Evolutionary conservation across 192 early-diverging fungal species (phyloP).

Genomic region (Pilobolus umbonatus): DNA sequence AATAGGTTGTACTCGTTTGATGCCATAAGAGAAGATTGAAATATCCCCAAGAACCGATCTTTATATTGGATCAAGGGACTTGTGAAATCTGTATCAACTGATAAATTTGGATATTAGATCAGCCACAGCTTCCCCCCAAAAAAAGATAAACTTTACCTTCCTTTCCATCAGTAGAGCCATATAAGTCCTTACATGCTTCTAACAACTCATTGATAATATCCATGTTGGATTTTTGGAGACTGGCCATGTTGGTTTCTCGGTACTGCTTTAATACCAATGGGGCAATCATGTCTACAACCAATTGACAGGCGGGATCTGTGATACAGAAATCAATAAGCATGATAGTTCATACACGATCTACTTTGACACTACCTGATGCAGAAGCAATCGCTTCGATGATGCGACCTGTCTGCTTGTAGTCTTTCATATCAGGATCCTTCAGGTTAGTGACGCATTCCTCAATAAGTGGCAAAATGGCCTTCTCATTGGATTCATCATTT

Average conservation of each 20-base stretch:
- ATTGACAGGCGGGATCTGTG: conserved; percentile 56
- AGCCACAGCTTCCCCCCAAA: no score
- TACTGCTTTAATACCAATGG: conserved; percentile 61
- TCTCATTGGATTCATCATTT: conserved; percentile 42
- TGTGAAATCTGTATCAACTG: conserved; percentile 47
- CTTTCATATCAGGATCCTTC: conserved; percentile 61
- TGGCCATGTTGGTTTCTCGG: conserved; percentile 49
- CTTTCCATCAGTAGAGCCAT: conserved; percentile 44
- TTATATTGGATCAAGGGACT: conserved; percentile 70
- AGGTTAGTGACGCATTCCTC: conserved; percentile 55
- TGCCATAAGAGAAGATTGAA: conserved; percentile 57
- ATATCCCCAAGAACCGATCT: conserved; percentile 70
- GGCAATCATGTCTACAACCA: conserved; percentile 54
- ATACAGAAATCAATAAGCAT: background rate
- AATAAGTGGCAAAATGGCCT: conserved; percentile 45
- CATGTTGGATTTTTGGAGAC: conserved; percentile 57
- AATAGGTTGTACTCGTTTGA: conserved; percentile 74
- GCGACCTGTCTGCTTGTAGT: conserved; percentile 59
- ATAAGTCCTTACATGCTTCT: conserved; percentile 55
- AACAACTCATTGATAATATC: conserved; percentile 72
- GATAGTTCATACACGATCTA: background rate
- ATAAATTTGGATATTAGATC: no score
- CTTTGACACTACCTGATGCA: conserved; percentile 44
- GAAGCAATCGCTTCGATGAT: conserved; percentile 60
- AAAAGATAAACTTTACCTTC: no score